These are phyloP conservation scores for Alternaria brassicae DNA, from an alignment of 2,329 filamentous ascomycete species.

Conservation along the genomic window DNA sequence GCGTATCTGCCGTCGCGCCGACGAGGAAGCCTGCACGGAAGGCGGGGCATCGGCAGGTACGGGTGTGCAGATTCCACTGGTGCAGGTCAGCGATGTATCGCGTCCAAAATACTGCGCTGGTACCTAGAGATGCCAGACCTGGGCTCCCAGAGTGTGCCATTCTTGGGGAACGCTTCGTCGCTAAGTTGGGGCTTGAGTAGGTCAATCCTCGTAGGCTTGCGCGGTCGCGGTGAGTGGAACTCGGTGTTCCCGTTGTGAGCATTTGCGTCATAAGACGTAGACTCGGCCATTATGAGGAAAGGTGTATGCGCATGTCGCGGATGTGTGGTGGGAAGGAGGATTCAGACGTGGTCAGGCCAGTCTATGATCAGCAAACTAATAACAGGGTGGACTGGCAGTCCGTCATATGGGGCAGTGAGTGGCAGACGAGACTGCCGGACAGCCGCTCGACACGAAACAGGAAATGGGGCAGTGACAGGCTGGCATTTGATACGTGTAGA, in stretches of 20 bases:
- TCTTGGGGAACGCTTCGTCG: conserved; percentile 38
- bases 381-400: conserved; percentile 28
- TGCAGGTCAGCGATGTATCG: conserved; percentile 25
- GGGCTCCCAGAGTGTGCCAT: conserved; percentile 33
- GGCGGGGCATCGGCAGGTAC: conserved; percentile 90
- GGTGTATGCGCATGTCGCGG: conserved; percentile 31
- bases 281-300: conserved; percentile 41
- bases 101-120: conserved; percentile 60
- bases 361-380: conserved; percentile 32
- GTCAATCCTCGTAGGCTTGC: conserved; percentile 46
- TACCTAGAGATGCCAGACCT: conserved; percentile 48
- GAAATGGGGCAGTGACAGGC: not conserved
- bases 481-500: conserved; percentile 3
- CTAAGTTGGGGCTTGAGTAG: conserved; percentile 45
- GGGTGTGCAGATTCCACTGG: conserved; percentile 81
- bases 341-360: conserved; percentile 39
- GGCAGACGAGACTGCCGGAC: conserved; percentile 5
- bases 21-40: conserved; percentile 84
- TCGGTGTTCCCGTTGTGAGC: conserved; percentile 35
- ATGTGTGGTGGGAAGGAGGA: conserved; percentile 15
- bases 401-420: conserved; percentile 26
- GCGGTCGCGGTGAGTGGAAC: conserved; percentile 44
- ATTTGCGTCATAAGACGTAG: conserved; percentile 38
- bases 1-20: conserved; percentile 81
- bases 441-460: conserved; percentile 11